Conservation (phyloP, 208 protist species). For the Leptomonas seymouri region DNA sequence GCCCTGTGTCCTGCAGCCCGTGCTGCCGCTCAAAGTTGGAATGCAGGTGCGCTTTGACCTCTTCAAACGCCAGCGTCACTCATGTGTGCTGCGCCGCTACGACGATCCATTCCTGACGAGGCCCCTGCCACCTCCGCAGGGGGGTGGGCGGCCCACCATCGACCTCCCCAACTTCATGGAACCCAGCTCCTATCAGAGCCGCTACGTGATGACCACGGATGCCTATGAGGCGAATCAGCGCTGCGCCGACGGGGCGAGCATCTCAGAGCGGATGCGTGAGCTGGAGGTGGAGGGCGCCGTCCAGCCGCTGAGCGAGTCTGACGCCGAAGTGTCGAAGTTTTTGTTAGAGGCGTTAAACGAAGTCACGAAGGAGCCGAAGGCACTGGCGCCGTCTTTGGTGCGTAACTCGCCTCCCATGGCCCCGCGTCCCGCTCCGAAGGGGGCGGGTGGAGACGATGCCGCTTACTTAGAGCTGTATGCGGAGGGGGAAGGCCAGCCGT, state of each 20-base stretch:
- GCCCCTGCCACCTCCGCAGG: not conserved
- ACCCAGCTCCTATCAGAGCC: slow-evolving; percentile 55
- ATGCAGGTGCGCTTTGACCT: slow-evolving; percentile 62
- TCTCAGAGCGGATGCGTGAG: slow-evolving; percentile 55
- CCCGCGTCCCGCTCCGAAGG: slow-evolving; percentile 11
- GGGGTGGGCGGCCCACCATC: slow-evolving; percentile 11
- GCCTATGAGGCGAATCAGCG: slow-evolving; percentile 58
- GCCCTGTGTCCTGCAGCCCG: slow-evolving; percentile 60
- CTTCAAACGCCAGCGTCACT: slow-evolving; percentile 58
- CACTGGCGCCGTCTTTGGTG: slow-evolving; percentile 39
- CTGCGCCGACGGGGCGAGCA: slow-evolving; percentile 43
- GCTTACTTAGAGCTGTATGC: slow-evolving; percentile 72
- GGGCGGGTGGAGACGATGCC: slow-evolving; percentile 6
- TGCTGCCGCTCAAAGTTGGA: slow-evolving; percentile 38
- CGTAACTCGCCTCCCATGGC: slow-evolving; percentile 46
- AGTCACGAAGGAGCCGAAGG: slow-evolving; percentile 52
- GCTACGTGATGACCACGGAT: slow-evolving; percentile 71
- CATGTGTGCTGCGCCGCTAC: slow-evolving; percentile 66
- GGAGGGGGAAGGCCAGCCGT: slow-evolving; percentile 73
- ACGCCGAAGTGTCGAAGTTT: slow-evolving; percentile 53
- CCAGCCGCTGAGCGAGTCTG: slow-evolving; percentile 56
- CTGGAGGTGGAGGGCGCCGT: slow-evolving; percentile 27
- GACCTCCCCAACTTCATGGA: slow-evolving; percentile 56
- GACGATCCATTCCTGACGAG: slow-evolving; percentile 55
- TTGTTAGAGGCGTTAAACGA: slow-evolving; percentile 61